Evolutionary conservation across 1,284 basidiomycete genomes (phyloP), one percentile per base, ranked within the genome.

Genomic region (Phylloboletellus chloephorus): DNA sequence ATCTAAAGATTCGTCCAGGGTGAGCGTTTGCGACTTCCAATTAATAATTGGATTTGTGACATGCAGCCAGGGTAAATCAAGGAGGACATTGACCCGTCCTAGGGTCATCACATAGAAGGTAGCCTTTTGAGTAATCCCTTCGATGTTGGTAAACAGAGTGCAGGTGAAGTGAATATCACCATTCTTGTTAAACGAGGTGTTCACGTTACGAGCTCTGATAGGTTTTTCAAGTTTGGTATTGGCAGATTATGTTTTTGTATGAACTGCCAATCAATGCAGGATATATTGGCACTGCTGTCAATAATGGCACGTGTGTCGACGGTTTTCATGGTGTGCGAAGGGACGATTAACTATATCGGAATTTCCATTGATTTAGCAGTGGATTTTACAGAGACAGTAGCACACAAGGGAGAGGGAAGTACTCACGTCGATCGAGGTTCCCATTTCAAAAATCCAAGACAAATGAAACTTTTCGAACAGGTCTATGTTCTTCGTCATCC

Each of bases 281-380:
- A 29, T 56, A 53, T 0, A 42, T 39, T 13, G 8, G 26, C 26
- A 31, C 62, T 56, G 43, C 65, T 67, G 12, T 53, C 39, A 0
- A 57, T 67, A 16, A 58, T 48, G 2, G 31, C 19, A 44, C 67
- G 23, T 6, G 23, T 24, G 23, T 24, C 23, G 10, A 24, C 10
- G 23, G 23, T 10, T 24, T 24, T 24, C 23, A 24, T 24, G 23
- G 23, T 24, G 10, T 24, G 23, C 10, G 10, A 24, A 24, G 23
- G 23, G 6, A 24, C 10, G 23, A 24, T 24, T 10, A 24, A 10
- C 10, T 24, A 24, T 24, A 24, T 24, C 10, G 10, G 23, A 24
- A 24, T 24, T 24, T 24, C 7, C 23, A 24, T 24, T 6, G 23
- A 24, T 24, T n/a, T n/a, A n/a, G n/a, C n/a, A n/a, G n/a, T n/a